Evolutionary conservation across 2,329 filamentous ascomycete genomes (phyloP), one percentile per base, ranked within the genome.

Genomic region (Colletotrichum tanaceti): DNA sequence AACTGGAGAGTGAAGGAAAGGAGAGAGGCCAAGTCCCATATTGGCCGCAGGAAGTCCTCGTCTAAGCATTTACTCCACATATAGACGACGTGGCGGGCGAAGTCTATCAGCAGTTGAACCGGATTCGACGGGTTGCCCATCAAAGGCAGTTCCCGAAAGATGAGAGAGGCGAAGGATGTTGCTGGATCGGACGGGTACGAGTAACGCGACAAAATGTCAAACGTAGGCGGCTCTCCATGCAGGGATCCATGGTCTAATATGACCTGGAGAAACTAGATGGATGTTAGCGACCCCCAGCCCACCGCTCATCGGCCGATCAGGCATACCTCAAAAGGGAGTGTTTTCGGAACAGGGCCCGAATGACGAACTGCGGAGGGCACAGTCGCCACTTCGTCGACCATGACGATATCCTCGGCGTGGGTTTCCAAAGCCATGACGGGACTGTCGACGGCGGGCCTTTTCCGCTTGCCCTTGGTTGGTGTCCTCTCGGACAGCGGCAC

Each of bases 391-490:
- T 73, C 72, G 24, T 77, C 75, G 41, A 79, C 78, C 76, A 80
- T 78, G 16, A 78, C 71, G 28, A 80, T 75, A 69, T 84, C 81
- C 55, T 81, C 81, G 1, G 79, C 82, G 70, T 82, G 80, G 10
- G 78, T 86, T 60, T 90, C 87, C 13, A 93, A 79, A 1, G 88
- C 84, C 74, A 84, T 85, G 16, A 89, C 82, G 1, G 92, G 92
- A 72, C 91, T 94, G 68, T 92, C 89, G 3, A 89, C 80, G 1
- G 81, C 75, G 1, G 86, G 86, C 4, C 92, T 83, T 75, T 94
- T 94, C 71, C 92, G 83, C 80, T 95, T 95, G 7, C 83, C 84
- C 63, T 90, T 90, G 44, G 82, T 91, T 0, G 92, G 92, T 3
- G 87, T 89, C 68, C 85, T 81, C 72, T 89, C 86, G 0, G 79